phyloP scores from a whole-genome alignment of 805 yeast genomes.

The Wickerhamiella nectarea region DNA sequence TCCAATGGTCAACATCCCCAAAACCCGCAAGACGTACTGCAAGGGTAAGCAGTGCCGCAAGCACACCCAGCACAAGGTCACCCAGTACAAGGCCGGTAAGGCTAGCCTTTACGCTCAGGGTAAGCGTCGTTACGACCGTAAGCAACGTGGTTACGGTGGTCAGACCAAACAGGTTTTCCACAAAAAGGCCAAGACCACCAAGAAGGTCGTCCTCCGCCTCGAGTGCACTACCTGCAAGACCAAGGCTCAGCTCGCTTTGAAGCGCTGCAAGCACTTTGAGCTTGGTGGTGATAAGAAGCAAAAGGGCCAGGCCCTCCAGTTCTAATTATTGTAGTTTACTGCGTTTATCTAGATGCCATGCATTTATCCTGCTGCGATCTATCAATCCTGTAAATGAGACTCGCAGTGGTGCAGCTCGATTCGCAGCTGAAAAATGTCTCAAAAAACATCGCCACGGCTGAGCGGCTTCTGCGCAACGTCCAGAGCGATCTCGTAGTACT shows the following conservation, averaged over 20 bases:
- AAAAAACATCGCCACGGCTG: not conserved
- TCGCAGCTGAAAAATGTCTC: not conserved
- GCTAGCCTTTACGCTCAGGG: constrained; percentile 99
- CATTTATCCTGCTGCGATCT: no score
- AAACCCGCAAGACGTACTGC: constrained; percentile 99
- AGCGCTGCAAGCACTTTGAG: constrained; percentile 99
- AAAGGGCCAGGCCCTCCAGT: constrained; percentile 99
- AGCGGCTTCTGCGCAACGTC: not conserved
- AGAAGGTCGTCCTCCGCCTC: constrained; percentile 98
- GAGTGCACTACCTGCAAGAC: constrained; percentile 98
- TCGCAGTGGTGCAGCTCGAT: constrained; percentile 6
- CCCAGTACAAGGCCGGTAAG: constrained; percentile 99
- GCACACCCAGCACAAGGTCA: constrained; percentile 99
- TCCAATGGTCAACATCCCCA: constrained; percentile 92
- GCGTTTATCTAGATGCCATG: not conserved
- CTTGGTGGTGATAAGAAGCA: constrained; percentile 99
- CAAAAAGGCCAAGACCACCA: constrained; percentile 99
- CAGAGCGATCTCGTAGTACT: constrained; percentile 38
- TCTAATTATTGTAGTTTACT: constrained; percentile 36
- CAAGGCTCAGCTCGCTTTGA: constrained; percentile 92
- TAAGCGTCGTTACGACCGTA: constrained; percentile 99
- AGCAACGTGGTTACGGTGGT: constrained; percentile 99
- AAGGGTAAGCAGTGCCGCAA: constrained; percentile 98
- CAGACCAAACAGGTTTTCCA: constrained; percentile 99
- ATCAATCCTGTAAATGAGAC: not conserved